phyloP scores from a whole-genome alignment of 441 rosid species.

The Melastoma candidum region DNA sequence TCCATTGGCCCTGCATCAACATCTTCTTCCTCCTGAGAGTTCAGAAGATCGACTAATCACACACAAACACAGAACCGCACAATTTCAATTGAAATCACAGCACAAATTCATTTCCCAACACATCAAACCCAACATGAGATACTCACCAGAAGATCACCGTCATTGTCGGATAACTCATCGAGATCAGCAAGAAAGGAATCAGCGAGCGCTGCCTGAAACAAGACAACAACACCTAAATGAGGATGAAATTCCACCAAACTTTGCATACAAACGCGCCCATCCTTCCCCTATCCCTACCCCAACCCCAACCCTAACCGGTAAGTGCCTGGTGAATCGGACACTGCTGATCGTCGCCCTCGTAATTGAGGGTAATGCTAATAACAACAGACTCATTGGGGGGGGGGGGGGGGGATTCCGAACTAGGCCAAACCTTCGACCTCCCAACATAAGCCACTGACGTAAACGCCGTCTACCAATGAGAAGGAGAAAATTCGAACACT shows the following conservation, averaged over 20 bases:
- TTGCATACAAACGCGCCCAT: too few species aligned
- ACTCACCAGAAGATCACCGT: conserved; percentile 54
- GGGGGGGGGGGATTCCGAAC: too few species aligned
- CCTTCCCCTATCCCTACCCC: too few species aligned
- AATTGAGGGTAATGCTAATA: too few species aligned
- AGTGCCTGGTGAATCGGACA: too few species aligned
- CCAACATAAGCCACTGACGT: too few species aligned
- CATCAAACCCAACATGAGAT: neutral
- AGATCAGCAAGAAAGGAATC: conserved; percentile 91
- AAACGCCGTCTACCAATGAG: too few species aligned
- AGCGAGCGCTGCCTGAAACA: conserved; percentile 65
- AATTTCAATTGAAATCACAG: neutral
- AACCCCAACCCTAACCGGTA: too few species aligned
- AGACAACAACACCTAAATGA: conserved; percentile 1
- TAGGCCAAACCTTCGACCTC: too few species aligned
- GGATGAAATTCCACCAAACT: neutral
- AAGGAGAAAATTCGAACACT: too few species aligned
- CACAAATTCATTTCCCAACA: neutral
- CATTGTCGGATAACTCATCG: conserved; percentile 86
- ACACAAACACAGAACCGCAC: neutral
- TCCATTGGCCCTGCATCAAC: conserved; percentile 52
- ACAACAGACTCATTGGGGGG: too few species aligned
- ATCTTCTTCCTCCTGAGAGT: conserved; percentile 56
- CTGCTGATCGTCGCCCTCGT: too few species aligned
- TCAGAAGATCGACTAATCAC: neutral